phyloP scores from a whole-genome alignment of 2,329 filamentous ascomycete species.

The Cercospora berteroae region DNA sequence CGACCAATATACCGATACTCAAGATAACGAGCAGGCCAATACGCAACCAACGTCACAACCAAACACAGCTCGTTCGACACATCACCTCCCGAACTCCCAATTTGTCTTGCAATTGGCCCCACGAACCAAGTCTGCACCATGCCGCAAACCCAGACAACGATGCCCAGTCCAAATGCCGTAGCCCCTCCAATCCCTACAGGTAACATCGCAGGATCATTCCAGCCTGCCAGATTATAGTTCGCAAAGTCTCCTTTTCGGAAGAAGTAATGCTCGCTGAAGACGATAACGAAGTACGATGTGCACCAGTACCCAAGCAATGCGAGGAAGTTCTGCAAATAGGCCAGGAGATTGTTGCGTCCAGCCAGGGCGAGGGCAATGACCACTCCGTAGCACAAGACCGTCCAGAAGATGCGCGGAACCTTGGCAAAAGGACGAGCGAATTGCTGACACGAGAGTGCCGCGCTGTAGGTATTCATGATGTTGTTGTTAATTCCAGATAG shows the following conservation, averaged over 20 bases:
- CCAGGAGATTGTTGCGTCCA: conserved; percentile 44
- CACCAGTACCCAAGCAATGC: conserved; percentile 50
- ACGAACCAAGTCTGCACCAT: conserved; percentile 45
- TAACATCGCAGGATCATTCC: conserved; percentile 46
- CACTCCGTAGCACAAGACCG: conserved; percentile 44
- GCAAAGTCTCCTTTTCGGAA: conserved; percentile 43
- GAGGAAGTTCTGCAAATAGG: conserved; percentile 48
- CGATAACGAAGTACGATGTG: conserved; percentile 47
- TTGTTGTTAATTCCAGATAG: conserved; percentile 42
- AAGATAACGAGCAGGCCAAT: conserved; percentile 49
- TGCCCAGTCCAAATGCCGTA: conserved; percentile 41
- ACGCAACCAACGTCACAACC: conserved; percentile 49
- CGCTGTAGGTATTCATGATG: conserved; percentile 45
- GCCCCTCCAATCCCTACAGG: conserved; percentile 45
- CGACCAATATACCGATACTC: conserved; percentile 50
- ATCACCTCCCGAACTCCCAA: conserved; percentile 58
- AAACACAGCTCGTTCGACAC: conserved; percentile 56
- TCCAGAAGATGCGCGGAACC: conserved; percentile 53
- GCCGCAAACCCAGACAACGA: conserved; percentile 53
- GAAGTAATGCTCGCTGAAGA: conserved; percentile 47
- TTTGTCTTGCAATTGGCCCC: conserved; percentile 58
- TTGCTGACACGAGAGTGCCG: conserved; percentile 48
- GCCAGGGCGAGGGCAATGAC: conserved; percentile 46
- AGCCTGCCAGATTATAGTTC: conserved; percentile 48
- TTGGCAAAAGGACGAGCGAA: conserved; percentile 51